A percentile compares a stretch with the other conserved stretches of the same genome.
Evolutionary conservation across 192 early-diverging fungal species (phyloP).

Genomic region (Dissophora ornata): DNA sequence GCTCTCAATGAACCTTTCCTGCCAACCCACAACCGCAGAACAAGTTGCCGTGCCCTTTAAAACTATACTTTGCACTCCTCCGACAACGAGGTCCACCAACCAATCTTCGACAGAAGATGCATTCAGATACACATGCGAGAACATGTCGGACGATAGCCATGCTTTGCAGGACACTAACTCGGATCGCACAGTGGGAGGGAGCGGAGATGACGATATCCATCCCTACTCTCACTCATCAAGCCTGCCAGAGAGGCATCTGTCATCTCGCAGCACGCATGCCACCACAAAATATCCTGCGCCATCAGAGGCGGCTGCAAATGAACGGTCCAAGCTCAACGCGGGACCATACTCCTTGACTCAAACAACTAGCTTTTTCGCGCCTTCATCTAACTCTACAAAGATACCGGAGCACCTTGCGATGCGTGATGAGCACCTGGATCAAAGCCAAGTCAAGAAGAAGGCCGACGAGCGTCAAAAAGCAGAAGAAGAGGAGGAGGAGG

Average conservation of each 20-base stretch:
- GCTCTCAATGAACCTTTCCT: slow-evolving; percentile 9
- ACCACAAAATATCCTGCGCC: too few relatives aligned
- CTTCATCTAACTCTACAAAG: slow-evolving; percentile 4
- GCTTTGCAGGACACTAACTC: background rate
- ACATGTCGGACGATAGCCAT: background rate
- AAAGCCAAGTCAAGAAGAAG: background rate
- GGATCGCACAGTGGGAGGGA: background rate
- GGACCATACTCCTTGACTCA: background rate
- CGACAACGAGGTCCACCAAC: background rate
- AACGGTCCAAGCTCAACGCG: too few relatives aligned
- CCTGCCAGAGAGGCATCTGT: background rate
- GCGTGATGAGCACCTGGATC: slow-evolving; percentile 7
- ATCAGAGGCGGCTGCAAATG: background rate
- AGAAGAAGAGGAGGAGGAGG: background rate
- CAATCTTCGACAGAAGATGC: background rate
- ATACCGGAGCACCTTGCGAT: slow-evolving; percentile 4
- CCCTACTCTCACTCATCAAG: slow-evolving; percentile 16
- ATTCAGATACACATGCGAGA: background rate
- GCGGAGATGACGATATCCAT: background rate
- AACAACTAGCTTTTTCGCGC: slow-evolving; percentile 6
- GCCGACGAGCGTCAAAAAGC: background rate
- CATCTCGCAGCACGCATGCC: background rate
- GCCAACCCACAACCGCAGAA: slow-evolving; percentile 1
- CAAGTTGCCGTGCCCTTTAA: slow-evolving; percentile 28
- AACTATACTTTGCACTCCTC: slow-evolving; percentile 12